phyloP scores from a whole-genome alignment of 495 filamentous ascomycete genomes.

The Cercophora sp. region DNA sequence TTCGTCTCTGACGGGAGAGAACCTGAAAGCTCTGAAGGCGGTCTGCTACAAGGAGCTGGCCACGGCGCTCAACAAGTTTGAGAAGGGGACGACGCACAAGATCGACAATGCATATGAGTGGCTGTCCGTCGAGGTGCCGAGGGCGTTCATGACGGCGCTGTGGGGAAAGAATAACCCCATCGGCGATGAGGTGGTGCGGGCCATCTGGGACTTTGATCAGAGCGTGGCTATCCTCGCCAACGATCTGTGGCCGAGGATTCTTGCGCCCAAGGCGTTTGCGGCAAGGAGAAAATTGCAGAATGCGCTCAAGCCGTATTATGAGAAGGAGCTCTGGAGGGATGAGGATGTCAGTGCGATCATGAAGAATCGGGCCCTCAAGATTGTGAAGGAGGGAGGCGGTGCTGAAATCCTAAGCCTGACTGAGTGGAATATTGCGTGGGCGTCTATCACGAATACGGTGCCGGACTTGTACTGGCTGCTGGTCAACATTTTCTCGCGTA shows the following conservation, averaged over 20 bases:
- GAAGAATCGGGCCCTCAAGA: background rate
- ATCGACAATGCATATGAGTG: constrained; percentile 26
- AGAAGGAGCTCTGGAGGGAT: background rate
- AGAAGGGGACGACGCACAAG: background rate
- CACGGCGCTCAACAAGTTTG: background rate
- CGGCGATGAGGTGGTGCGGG: constrained; percentile 19
- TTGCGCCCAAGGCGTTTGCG: constrained; percentile 28
- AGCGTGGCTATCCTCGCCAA: constrained; percentile 33
- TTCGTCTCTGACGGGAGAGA: background rate
- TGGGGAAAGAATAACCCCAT: constrained; percentile 39
- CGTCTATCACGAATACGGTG: constrained; percentile 15
- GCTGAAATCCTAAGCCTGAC: constrained; percentile 1
- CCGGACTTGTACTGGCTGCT: constrained; percentile 21
- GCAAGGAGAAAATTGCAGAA: background rate
- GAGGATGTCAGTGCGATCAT: constrained; percentile 7
- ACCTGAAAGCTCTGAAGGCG: background rate
- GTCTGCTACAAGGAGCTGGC: background rate
- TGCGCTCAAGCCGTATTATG: background rate
- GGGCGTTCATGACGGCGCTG: constrained; percentile 32
- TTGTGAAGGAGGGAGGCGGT: background rate
- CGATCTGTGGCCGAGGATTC: constrained; percentile 29
- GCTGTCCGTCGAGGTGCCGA: constrained; percentile 33
- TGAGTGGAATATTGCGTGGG: constrained; percentile 14
- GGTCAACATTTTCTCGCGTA: constrained; percentile 13
- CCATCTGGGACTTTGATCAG: constrained; percentile 37